These are phyloP conservation scores for Malassezia japonica DNA, from an alignment of 1,284 basidiomycete genomes.

Conservation along the genomic window DNA sequence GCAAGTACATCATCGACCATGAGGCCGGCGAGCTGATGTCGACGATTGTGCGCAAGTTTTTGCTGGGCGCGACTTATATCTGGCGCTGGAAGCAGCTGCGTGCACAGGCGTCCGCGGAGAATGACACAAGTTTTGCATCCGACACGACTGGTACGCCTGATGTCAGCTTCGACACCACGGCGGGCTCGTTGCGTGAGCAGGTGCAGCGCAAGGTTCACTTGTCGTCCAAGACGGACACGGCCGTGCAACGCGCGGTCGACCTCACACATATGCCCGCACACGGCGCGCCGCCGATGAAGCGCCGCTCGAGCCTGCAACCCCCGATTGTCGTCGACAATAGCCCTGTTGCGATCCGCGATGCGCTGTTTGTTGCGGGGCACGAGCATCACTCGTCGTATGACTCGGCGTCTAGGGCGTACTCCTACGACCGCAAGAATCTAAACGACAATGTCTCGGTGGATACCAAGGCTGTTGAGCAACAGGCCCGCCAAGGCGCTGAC, in stretches of 20 bases:
- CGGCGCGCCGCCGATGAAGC: neutral
- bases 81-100: slow-evolving; percentile 34
- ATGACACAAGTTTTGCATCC: neutral
- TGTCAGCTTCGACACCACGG: slow-evolving; percentile 11
- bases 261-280: neutral
- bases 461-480: slow-evolving; percentile 9
- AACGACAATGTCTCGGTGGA: slow-evolving; percentile 7
- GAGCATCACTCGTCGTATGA: slow-evolving; percentile 37
- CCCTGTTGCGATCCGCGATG: slow-evolving; percentile 30
- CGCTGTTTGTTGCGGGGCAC: slow-evolving; percentile 25
- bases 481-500: slow-evolving; percentile 11
- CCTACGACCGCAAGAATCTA: neutral
- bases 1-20: slow-evolving; percentile 67
- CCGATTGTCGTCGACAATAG: slow-evolving; percentile 29
- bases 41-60: slow-evolving; percentile 69
- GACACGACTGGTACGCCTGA: slow-evolving; percentile 12
- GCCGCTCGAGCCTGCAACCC: neutral
- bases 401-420: slow-evolving; percentile 16
- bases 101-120: slow-evolving; percentile 5
- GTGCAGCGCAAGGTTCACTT: neutral
- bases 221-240: neutral
- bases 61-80: slow-evolving; percentile 56
- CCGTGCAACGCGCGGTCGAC: slow-evolving; percentile 6
- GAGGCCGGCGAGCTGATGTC: slow-evolving; percentile 75
- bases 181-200: neutral